Base-by-base conservation (phyloP, 1,284 basidiomycete genomes). In the Moesziomyces sp. region DNA sequence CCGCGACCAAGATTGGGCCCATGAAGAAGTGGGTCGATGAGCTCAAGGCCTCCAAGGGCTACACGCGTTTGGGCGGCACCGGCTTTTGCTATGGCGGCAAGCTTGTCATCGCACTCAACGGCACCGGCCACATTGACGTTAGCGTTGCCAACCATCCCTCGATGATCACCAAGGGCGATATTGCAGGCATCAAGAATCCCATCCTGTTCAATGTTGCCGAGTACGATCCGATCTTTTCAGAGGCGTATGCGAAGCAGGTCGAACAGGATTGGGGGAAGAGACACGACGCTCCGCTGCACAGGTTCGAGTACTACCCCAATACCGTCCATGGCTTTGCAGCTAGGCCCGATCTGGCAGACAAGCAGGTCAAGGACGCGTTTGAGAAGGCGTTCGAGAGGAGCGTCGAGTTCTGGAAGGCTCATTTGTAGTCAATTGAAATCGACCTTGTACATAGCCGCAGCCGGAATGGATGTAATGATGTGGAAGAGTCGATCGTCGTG, bases 41-140 rank as follows among this genome's bases (percentile, higher is more conserved):
- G 3, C 62, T 78, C 42, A 74, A 91, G 14, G 86, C 86, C 58
- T 83, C 84, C 10, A 86, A 89, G 62, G 85, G 87, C 28, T 90
- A 90, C 76, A 85, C 86, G 40, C 88, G 87, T 52, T 77, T 91
- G 47, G 90, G 90, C 2, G 88, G 87, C 3, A 86, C 90, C 35
- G 90, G 90, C 3, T 91, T 89, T 82, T 91, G 90, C 78, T 90
- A 86, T 66, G 90, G 90, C 8, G 90, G 86, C 10, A 75, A 79
- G 3, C 58, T 83, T 44, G 62, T 80, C 49, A 54, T 81, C 44
- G 52, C 75, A 28, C 69, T 84, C 53, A 66, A 84, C 14, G 63
- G 75, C 1, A 62, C 74, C 8, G 68, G 60, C 35, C 65, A 86
- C 9, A 78, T 90, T 21, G 76, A 88, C 50, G 87, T 86, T 47